These are phyloP conservation scores for Blastobotrys raffinosifermentans DNA, from an alignment of 1,139 yeast genomes.

Conservation along the genomic window DNA sequence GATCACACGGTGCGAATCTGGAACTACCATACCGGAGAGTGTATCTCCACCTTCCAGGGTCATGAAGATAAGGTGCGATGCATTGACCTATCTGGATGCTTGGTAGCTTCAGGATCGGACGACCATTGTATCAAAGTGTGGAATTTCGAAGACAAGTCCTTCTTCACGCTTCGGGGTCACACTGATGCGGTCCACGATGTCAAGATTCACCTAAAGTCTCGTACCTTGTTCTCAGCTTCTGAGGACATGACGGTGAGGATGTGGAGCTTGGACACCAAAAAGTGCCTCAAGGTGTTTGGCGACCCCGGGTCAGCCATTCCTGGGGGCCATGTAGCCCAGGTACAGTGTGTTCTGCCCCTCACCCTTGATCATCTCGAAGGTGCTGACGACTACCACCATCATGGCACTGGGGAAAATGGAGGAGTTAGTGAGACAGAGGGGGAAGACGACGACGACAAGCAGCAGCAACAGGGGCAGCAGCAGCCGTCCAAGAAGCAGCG, in stretches of 20 bases:
- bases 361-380: slow-evolving; percentile 44
- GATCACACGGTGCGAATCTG: slow-evolving; percentile 91
- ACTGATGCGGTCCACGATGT: slow-evolving; percentile 89
- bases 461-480: slow-evolving; percentile 6
- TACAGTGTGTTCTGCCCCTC: slow-evolving; percentile 83
- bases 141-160: slow-evolving; percentile 91
- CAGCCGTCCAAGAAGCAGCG: slow-evolving; percentile 29
- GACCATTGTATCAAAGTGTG: slow-evolving; percentile 90
- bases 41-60: slow-evolving; percentile 88
- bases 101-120: slow-evolving; percentile 90
- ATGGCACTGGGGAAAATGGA: slow-evolving; percentile 6
- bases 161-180: slow-evolving; percentile 90
- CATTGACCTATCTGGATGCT: slow-evolving; percentile 70
- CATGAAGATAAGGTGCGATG: slow-evolving; percentile 82
- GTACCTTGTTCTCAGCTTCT: slow-evolving; percentile 77
- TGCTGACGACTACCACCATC: slow-evolving; percentile 27
- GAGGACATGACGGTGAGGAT: slow-evolving; percentile 89
- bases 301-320: slow-evolving; percentile 1
- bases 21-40: slow-evolving; percentile 92
- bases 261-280: slow-evolving; percentile 87
- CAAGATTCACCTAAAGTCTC: slow-evolving; percentile 72
- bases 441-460: slow-evolving; percentile 20
- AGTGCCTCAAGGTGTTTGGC: slow-evolving; percentile 64
- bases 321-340: slow-evolving; percentile 70
- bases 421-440: slow-evolving; percentile 12